Evolutionary conservation across 148 eudicot genomes (phyloP).

Genomic region (Selenicereus undatus): DNA sequence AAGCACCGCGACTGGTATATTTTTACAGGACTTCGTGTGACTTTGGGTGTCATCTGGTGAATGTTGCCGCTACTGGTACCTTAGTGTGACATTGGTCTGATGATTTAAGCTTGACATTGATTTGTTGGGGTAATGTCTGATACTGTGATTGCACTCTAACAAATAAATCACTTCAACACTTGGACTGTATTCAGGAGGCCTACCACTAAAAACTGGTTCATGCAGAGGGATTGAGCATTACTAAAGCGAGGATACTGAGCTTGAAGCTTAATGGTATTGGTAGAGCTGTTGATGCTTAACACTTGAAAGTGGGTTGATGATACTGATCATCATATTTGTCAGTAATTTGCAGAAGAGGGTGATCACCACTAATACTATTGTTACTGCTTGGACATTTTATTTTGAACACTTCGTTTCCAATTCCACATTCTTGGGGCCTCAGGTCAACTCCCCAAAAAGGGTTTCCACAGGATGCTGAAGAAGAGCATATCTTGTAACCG

Average conservation of each 20-base stretch:
- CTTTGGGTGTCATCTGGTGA: neutral
- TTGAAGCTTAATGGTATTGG: conserved; percentile 11
- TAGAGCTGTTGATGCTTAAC: neutral
- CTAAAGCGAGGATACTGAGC: neutral
- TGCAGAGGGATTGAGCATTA: neutral
- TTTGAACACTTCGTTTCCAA: neutral
- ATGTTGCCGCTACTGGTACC: neutral
- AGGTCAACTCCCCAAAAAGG: neutral
- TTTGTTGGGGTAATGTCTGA: neutral
- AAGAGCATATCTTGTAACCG: neutral
- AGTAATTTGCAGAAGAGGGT: neutral
- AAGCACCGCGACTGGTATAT: neutral
- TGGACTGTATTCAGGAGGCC: neutral
- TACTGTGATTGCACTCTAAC: neutral
- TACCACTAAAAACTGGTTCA: neutral
- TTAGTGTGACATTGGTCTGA: neutral
- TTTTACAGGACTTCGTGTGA: neutral
- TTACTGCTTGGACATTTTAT: neutral
- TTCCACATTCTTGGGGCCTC: neutral
- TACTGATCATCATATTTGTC: neutral
- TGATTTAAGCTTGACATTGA: neutral
- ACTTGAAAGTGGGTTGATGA: neutral
- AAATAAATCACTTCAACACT: neutral
- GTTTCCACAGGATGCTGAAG: neutral
- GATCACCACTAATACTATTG: neutral